phyloP scores from a whole-genome alignment of 768 basidiomycete genomes.

The Tylopilus intermedius region DNA sequence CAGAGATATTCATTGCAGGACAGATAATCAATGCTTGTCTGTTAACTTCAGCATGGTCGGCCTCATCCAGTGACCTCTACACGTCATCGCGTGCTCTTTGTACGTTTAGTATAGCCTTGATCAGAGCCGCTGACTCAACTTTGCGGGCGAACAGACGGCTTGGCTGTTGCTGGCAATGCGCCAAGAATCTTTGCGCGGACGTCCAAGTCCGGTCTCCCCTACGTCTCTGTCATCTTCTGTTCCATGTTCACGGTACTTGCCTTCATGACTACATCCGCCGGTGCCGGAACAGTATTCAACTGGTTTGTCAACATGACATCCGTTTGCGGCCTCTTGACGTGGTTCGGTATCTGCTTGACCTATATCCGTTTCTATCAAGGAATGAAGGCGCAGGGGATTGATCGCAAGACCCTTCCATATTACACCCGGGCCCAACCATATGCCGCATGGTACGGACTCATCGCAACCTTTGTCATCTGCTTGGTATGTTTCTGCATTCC shows the following conservation, averaged over 20 bases:
- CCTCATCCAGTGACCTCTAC: slow-evolving; percentile 84
- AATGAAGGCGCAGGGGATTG: slow-evolving; percentile 72
- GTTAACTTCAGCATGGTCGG: slow-evolving; percentile 89
- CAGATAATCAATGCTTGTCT: slow-evolving; percentile 80
- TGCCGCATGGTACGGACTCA: slow-evolving; percentile 53
- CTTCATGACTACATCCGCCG: slow-evolving; percentile 69
- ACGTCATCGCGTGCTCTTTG: slow-evolving; percentile 85
- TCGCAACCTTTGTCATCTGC: slow-evolving; percentile 44
- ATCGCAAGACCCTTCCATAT: slow-evolving; percentile 70
- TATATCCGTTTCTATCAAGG: slow-evolving; percentile 83
- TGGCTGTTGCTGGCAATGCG: slow-evolving; percentile 76
- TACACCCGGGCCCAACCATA: slow-evolving; percentile 62
- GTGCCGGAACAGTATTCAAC: slow-evolving; percentile 68
- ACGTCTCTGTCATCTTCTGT: slow-evolving; percentile 64
- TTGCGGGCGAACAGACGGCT: slow-evolving; percentile 51
- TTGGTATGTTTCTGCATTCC: slow-evolving; percentile 44
- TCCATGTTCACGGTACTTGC: slow-evolving; percentile 67
- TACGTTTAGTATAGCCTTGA: slow-evolving; percentile 32
- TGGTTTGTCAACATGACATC: slow-evolving; percentile 82
- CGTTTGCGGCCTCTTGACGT: slow-evolving; percentile 63
- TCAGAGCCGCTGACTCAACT: background rate
- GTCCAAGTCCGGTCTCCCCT: slow-evolving; percentile 70
- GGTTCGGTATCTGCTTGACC: slow-evolving; percentile 73
- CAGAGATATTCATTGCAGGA: background rate
- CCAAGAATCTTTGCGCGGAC: slow-evolving; percentile 74